Evolutionary conservation across 2,329 filamentous ascomycete species (phyloP).

Genomic region (Exophiala mesophila): DNA sequence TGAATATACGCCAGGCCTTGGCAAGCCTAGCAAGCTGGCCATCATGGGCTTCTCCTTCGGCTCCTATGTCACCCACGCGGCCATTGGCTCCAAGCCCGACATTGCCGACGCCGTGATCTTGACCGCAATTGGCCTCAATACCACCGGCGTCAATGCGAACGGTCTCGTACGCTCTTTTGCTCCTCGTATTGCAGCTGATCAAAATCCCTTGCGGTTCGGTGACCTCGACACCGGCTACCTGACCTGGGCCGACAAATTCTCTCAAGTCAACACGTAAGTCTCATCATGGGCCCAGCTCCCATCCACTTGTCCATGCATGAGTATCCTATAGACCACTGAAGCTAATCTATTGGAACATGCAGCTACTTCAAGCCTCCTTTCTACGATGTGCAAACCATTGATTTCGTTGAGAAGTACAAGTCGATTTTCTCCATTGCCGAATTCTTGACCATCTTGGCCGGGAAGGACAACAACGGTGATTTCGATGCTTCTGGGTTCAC

Average conservation of each 20-base stretch:
- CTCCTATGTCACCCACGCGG: slow-evolving; percentile 25
- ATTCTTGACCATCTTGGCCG: slow-evolving; percentile 22
- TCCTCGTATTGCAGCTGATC: slow-evolving; percentile 11
- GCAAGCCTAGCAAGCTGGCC: slow-evolving; percentile 22
- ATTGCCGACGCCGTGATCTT: slow-evolving; percentile 19
- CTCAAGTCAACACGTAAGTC: slow-evolving; percentile 25
- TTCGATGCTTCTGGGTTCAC: slow-evolving; percentile 18
- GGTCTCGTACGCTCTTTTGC: slow-evolving; percentile 17
- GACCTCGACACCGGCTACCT: slow-evolving; percentile 28
- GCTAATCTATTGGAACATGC: too few species aligned
- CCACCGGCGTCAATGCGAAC: slow-evolving; percentile 18
- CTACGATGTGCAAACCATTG: slow-evolving; percentile 19
- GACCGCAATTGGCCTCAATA: slow-evolving; percentile 26
- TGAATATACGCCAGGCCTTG: slow-evolving; percentile 19
- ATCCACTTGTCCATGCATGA: too few species aligned
- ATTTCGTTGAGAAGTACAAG: slow-evolving; percentile 24
- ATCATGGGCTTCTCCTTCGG: slow-evolving; percentile 30
- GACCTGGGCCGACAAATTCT: slow-evolving; percentile 27
- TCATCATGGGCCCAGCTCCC: too few species aligned
- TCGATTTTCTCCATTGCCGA: slow-evolving; percentile 25
- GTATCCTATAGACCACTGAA: too few species aligned
- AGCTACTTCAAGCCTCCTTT: slow-evolving; percentile 23
- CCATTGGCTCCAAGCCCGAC: slow-evolving; percentile 19
- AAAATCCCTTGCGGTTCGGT: slow-evolving; percentile 10
- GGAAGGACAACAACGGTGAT: slow-evolving; percentile 8